Conservation (phyloP, 257 asterid genomes). For the Solanum habrochaites region DNA sequence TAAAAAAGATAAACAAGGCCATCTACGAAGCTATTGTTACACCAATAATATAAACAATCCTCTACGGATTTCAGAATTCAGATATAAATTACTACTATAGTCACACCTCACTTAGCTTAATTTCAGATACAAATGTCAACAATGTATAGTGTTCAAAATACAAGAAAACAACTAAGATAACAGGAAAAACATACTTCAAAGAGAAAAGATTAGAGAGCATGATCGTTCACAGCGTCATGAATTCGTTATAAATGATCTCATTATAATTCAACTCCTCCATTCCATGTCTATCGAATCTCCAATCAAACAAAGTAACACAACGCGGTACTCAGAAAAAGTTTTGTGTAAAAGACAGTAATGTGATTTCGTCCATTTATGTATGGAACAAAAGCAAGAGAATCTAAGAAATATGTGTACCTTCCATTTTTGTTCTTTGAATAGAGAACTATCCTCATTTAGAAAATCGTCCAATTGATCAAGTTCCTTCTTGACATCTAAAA, state of each 20-base stretch:
- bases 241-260: not conserved
- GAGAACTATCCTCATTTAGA: slow-evolving; percentile 31
- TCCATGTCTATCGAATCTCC: not conserved
- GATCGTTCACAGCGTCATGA: not conserved
- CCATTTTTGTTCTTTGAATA: slow-evolving; percentile 45
- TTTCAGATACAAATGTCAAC: not conserved
- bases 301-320: not conserved
- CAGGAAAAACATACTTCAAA: not conserved
- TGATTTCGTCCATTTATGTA: not conserved
- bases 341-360: not conserved
- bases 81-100: not conserved
- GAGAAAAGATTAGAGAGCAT: not conserved
- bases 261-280: not conserved
- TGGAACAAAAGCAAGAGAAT: not conserved
- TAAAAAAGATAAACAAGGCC: not conserved
- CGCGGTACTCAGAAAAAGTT: not conserved
- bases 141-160: not conserved
- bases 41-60: not conserved
- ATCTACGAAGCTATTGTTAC: not conserved
- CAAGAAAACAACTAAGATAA: not conserved
- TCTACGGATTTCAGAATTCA: not conserved
- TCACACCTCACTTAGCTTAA: not conserved
- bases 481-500: slow-evolving; percentile 32
- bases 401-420: slow-evolving; percentile 22
- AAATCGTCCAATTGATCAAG: slow-evolving; percentile 47